A percentile compares a stretch with the other conserved stretches of the same genome.
phyloP scores from a whole-genome alignment of 2,329 filamentous ascomycete genomes.

The Zasmidium cellare region DNA sequence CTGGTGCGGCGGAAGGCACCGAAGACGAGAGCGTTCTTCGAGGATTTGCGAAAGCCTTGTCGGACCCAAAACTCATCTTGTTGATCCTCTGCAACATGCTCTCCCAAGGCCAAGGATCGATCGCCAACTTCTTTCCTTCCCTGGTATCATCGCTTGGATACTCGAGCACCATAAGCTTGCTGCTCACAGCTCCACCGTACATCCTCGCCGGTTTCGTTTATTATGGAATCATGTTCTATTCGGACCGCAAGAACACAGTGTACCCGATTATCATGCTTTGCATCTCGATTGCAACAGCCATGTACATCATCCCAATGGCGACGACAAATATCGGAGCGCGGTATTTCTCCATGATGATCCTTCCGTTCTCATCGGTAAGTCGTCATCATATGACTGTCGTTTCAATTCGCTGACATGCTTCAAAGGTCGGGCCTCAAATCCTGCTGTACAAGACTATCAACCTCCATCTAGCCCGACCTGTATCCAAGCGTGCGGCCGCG shows the following conservation, averaged over 20 bases:
- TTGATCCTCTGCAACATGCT: constrained; percentile 36
- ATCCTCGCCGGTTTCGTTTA: constrained; percentile 27
- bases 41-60: constrained; percentile 30
- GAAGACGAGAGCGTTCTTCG: constrained; percentile 26
- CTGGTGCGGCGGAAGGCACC: constrained; percentile 21
- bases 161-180: constrained; percentile 29
- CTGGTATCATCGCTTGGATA: constrained; percentile 34
- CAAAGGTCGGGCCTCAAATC: constrained; percentile 37
- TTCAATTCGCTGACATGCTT: not conserved
- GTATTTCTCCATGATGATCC: constrained; percentile 25
- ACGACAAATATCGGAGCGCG: constrained; percentile 20
- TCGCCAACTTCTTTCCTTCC: constrained; percentile 33
- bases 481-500: constrained; percentile 24
- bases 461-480: constrained; percentile 28
- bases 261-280: constrained; percentile 5
- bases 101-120: constrained; percentile 31
- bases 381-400: no score
- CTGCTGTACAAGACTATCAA: constrained; percentile 57
- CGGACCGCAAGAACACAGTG: constrained; percentile 6
- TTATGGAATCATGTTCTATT: constrained; percentile 8
- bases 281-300: constrained; percentile 6
- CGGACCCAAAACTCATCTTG: constrained; percentile 34
- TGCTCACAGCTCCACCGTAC: constrained; percentile 36
- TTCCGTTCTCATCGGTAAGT: constrained; percentile 36
- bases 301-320: constrained; percentile 13